Evolutionary conservation across 805 yeast genomes (phyloP), one percentile per base, ranked within the genome.

Genomic region (Teunomyces funiuensis): DNA sequence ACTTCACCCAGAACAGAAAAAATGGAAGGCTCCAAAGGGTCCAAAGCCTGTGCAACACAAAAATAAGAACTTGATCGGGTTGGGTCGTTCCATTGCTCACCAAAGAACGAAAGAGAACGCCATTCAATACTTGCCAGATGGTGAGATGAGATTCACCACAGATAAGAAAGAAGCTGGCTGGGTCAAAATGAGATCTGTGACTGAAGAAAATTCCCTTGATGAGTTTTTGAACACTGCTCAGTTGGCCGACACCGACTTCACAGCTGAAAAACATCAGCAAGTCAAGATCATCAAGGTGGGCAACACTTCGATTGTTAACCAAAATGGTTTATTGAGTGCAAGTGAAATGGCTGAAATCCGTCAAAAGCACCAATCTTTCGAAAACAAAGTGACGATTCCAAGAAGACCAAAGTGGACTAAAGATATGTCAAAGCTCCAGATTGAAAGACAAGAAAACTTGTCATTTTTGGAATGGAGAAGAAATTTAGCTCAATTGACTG

Each of bases 401-500:
- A 79, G 97, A 60, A 77, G 98, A 62, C 99, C 99, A 13, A 56
- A 67, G 33, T 93, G 99, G 99, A 76, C 71, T 41, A 76, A 75
- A 44, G 68, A 64, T 3, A 89, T 82, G 69, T 80, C 91, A 25
- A 82, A 82, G 49, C 73, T 73, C 28, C 86, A 89, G 65, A 76
- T 93, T 26, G 95, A 91, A 49, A 77, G 91, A 58, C 80, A 78
- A 51, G 99, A 93, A 66, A 88, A 85, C 54, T 86, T 88, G 48
- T 84, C 97, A 1, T 93, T 93, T 57, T 74, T 93, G 55, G 84
- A 86, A 22, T 93, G 99, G 99, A 80, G 99, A 69, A 76, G 98
- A 58, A 82, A 82, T 38, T 74, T 93, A 46, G 99, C 99, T 0
- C 64, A 75, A 33, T 71, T 93, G 42, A 95, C 90, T 49, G 96